These are phyloP conservation scores for Penstemon davidsonii DNA, from an alignment of 257 asterid species.

Conservation along the genomic window DNA sequence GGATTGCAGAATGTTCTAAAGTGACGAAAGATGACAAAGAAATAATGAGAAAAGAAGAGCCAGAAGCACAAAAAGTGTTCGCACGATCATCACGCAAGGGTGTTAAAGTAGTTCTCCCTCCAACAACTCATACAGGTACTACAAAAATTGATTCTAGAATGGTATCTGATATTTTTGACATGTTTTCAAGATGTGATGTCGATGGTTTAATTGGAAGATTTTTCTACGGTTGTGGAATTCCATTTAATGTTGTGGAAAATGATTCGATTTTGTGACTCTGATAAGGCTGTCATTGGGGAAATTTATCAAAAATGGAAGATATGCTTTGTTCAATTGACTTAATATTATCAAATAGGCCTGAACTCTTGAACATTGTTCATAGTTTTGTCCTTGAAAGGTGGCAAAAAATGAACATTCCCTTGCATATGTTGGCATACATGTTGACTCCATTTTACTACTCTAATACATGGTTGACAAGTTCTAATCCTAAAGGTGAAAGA, in stretches of 20 bases:
- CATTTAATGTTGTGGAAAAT: too few species aligned
- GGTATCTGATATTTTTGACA: too few species aligned
- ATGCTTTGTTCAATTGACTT: not conserved
- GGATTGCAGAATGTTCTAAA: slow-evolving; percentile 10
- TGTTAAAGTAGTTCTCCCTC: not conserved
- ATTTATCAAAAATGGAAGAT: slow-evolving; percentile 13
- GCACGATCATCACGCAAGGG: slow-evolving; percentile 8
- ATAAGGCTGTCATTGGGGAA: too few species aligned
- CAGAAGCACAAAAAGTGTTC: slow-evolving; percentile 9
- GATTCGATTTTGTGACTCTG: too few species aligned
- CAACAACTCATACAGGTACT: not conserved
- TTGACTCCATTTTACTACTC: slow-evolving; percentile 11
- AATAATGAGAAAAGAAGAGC: slow-evolving; percentile 18
- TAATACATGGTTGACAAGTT: not conserved
- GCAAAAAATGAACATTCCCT: not conserved
- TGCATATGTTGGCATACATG: slow-evolving; percentile 3
- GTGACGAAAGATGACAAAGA: not conserved
- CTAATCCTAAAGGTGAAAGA: slow-evolving; percentile 4
- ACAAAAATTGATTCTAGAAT: too few species aligned
- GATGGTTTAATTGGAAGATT: too few species aligned
- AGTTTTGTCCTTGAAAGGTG: too few species aligned
- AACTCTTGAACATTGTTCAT: slow-evolving; percentile 7
- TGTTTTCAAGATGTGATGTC: too few species aligned
- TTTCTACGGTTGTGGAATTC: too few species aligned
- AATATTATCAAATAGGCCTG: not conserved